Conservation (phyloP, 106 monocot species). For the Cymbidium sinense region DNA sequence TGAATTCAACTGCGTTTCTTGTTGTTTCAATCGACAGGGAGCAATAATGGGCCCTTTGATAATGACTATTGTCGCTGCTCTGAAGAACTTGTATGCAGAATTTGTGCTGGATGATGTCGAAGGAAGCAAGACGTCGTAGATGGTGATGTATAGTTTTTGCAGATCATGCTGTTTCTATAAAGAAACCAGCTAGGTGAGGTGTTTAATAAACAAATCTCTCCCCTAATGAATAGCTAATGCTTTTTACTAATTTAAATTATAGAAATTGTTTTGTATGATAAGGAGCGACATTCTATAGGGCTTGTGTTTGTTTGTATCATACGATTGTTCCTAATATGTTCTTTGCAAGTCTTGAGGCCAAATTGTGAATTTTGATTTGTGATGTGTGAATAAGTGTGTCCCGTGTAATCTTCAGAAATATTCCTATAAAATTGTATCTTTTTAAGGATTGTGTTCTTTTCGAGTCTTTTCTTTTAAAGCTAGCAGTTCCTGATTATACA, state of each 20-base stretch:
- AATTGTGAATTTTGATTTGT: background rate
- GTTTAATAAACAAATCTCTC: background rate
- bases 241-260: background rate
- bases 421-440: background rate
- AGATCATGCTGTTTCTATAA: background rate
- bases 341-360: no score
- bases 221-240: background rate
- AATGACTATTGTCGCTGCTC: slow-evolving; percentile 65
- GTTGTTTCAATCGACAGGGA: slow-evolving; percentile 40
- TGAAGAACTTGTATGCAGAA: slow-evolving; percentile 81
- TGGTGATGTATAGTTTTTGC: background rate
- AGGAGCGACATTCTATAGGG: no score
- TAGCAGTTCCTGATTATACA: background rate
- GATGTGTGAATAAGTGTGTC: background rate
- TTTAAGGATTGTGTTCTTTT: background rate
- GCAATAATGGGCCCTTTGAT: slow-evolving; percentile 95
- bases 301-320: no score
- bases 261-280: background rate
- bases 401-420: background rate
- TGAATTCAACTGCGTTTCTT: background rate
- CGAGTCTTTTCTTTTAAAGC: background rate
- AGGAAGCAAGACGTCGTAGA: slow-evolving; percentile 4
- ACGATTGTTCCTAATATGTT: no score
- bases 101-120: slow-evolving; percentile 56
- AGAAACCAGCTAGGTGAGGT: background rate